Conservation (phyloP, 106 monocot genomes). For the Vanilla planifolia region DNA sequence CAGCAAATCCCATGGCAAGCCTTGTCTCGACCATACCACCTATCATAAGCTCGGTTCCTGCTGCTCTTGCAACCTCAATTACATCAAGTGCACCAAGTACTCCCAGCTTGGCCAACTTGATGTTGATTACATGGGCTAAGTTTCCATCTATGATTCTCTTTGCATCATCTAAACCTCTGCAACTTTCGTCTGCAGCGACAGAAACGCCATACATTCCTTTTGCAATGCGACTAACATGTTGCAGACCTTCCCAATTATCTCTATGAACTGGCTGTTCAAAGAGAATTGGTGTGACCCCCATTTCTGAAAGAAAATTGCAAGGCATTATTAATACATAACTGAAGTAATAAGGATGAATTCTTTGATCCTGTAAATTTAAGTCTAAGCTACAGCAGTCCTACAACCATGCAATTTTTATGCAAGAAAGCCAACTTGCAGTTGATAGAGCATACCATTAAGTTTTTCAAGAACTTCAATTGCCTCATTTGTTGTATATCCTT, state of each 20-base stretch:
- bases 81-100: slow-evolving; percentile 74
- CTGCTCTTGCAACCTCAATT: slow-evolving; percentile 51
- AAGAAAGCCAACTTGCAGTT: background rate
- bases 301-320: slow-evolving; percentile 40
- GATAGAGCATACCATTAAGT: slow-evolving; percentile 54
- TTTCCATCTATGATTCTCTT: slow-evolving; percentile 65
- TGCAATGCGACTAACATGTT: slow-evolving; percentile 49
- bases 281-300: slow-evolving; percentile 66
- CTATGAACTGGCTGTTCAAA: slow-evolving; percentile 92
- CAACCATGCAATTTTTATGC: background rate
- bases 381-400: background rate
- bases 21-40: slow-evolving; percentile 99
- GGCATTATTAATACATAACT: background rate
- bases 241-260: slow-evolving; percentile 90
- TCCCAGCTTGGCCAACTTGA: slow-evolving; percentile 86
- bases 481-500: slow-evolving; percentile 67
- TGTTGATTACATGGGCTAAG: slow-evolving; percentile 88
- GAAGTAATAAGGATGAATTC: background rate
- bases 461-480: slow-evolving; percentile 82
- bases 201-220: slow-evolving; percentile 61
- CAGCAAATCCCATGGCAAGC: slow-evolving; percentile 92
- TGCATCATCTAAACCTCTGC: slow-evolving; percentile 80
- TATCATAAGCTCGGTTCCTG: slow-evolving; percentile 67
- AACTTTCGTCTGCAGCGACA: slow-evolving; percentile 97
- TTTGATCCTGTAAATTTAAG: background rate